Base-by-base conservation (phyloP, 495 filamentous ascomycete species). In the Podospora sp. region DNA sequence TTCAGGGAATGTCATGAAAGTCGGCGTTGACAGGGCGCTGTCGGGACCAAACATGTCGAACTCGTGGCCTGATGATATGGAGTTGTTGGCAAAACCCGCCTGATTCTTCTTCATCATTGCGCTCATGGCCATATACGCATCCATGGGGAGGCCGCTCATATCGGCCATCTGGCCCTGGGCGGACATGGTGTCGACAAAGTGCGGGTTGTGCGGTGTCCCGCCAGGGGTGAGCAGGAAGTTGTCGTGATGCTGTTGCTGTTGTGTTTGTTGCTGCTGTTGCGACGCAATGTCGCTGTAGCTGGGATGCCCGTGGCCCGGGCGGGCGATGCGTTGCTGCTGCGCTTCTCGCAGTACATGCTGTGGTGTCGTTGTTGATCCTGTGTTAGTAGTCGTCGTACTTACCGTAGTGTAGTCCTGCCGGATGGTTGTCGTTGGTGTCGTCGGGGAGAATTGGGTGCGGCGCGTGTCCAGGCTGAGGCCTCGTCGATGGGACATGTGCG, bases 391-490 rank as follows among this genome's bases (percentile, higher is more conserved):
- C 66, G 85, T 83, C 78, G 79, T 88, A 83, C 84, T 85, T 86
- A 88, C 81, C 78, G 79, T 83, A 56, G 65, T 46, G 66, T 77
- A 82, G 63, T 83, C 83, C 80, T 86, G 85, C 75, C 76, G 82
- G 76, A 75, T 70, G 59, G 65, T 68, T 11, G 75, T 52, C 69
- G 77, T 79, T 69, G 75, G 75, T 68, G 76, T 72, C 53, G 79
- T 73, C 78, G 74, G 74, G 20, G 74, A 69, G 46, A 78, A 78
- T 67, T 76, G 77, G 77, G 81, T 84, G 81, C 77, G 84, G 78
- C 86, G 82, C 65, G 88, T 87, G 81, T 93, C 91, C 65, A 95
- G 81, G 78, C 90, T 93, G 80, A 91, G 88, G 72, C 91, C 91
- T 77, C 91, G 86, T 78, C 91, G 85, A 76, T 94, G 90, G 75